A percentile compares a stretch with the other conserved stretches of the same genome.
Conservation (phyloP, 768 basidiomycete genomes). For the Russula lepida region DNA sequence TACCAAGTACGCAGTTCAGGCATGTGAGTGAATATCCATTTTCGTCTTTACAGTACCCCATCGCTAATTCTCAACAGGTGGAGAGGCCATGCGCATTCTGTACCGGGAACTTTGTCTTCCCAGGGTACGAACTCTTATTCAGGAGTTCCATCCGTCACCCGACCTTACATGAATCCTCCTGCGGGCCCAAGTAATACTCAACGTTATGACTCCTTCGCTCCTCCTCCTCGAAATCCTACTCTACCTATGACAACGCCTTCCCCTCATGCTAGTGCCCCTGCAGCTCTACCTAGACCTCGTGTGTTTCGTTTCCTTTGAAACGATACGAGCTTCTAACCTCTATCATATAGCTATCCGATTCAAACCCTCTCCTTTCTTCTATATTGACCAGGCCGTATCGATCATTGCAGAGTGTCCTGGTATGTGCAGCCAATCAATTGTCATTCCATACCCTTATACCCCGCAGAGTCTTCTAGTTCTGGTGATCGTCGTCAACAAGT, state of each 20-base stretch:
- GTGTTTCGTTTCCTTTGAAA: neutral
- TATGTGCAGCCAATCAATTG: constrained; percentile 27
- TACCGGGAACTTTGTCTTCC: neutral
- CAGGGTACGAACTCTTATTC: neutral
- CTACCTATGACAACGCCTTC: constrained; percentile 4
- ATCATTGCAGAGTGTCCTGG: constrained; percentile 70
- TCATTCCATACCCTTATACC: constrained; percentile 3
- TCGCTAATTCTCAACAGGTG: constrained; percentile 1
- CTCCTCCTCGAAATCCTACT: constrained; percentile 10
- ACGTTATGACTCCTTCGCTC: constrained; percentile 40
- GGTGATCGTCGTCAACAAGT: constrained; percentile 64
- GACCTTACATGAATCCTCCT: constrained; percentile 17
- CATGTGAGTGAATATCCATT: constrained; percentile 43
- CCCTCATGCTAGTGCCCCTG: neutral
- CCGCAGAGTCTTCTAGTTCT: constrained; percentile 64
- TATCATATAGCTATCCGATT: constrained; percentile 53
- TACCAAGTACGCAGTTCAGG: constrained; percentile 57
- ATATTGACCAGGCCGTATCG: constrained; percentile 57
- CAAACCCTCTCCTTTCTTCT: constrained; percentile 74
- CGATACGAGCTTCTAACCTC: constrained; percentile 7
- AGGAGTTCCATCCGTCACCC: neutral
- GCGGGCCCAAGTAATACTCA: constrained; percentile 31
- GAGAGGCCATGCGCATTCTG: constrained; percentile 12
- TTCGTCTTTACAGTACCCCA: neutral
- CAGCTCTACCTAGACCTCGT: constrained; percentile 4